Base-by-base conservation (phyloP, 2,329 filamentous ascomycete genomes). In the Penicillium nordicum region DNA sequence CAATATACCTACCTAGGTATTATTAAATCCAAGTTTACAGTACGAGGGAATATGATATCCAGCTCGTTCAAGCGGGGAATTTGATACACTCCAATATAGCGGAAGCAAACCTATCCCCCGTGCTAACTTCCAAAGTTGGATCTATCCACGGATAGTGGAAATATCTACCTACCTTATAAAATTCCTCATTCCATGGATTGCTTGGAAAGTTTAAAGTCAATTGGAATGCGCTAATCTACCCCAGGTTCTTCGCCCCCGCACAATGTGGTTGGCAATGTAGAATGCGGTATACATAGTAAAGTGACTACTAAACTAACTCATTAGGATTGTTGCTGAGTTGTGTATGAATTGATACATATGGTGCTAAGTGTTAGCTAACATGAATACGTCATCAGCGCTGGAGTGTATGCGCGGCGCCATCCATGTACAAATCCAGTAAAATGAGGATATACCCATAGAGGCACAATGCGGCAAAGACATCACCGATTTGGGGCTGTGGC, bases 211-310 rank as follows among this genome's bases (percentile, higher is more conserved):
- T 9, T 9, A 4, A 27, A 40, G 25, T 8, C 30, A 49, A 18
- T n/a, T 43, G 45, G 55, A 57, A 54, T 57, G 50, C 18, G 30
- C 25, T 29, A 37, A 23, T 25, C 23, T 53, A 48, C 54, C 54
- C 54, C 54, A 23, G 43, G 29, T 57, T 44, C 42, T 29, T 53
- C 27, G 8, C 27, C 44, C 23, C 29, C 44, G 9, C 44, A 34
- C 6, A 25, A 4, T n/a, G 2, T 21, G 8, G 7, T 21, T 32
- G 10, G 8, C 14, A 11, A 11, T 46, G 29, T 16, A n/a, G 30
- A 34, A 23, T 7, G 7, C 8, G 14, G 14, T 23, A 25, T n/a
- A 46, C 29, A 30, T 30, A 3, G 21, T 21, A 18, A 18, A 30
- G 29, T 30, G 10, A 30, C 10, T 30, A 12, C 29, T 44, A 8